These are phyloP conservation scores for Penstemon davidsonii DNA, from an alignment of 257 asterid species.

Conservation along the genomic window DNA sequence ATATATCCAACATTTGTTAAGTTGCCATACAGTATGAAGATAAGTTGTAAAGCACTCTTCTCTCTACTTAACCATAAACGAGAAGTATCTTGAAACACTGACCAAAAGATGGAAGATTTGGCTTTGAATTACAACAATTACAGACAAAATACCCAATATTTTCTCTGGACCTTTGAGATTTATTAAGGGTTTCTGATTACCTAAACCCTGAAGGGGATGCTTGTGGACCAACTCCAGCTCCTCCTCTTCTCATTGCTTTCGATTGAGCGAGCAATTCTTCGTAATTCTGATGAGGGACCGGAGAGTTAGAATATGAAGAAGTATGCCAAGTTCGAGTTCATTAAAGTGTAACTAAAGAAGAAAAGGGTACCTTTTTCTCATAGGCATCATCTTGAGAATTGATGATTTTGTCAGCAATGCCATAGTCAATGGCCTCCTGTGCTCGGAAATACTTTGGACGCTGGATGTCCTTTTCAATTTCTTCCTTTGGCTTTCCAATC, in stretches of 20 bases:
- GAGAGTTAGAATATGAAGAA: constrained; percentile 9
- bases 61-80: constrained; percentile 16
- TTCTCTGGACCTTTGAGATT: neutral
- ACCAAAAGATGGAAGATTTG: neutral
- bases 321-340: neutral
- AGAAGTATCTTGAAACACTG: neutral
- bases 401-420: constrained; percentile 82
- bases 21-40: neutral
- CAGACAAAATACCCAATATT: constrained; percentile 12
- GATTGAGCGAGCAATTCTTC: constrained; percentile 71
- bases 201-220: constrained; percentile 71
- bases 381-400: constrained; percentile 57
- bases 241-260: constrained; percentile 60
- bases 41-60: constrained; percentile 5
- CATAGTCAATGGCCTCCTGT: constrained; percentile 81
- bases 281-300: constrained; percentile 49
- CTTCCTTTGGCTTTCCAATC: constrained; percentile 83
- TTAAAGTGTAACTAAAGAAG: neutral
- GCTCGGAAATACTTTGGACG: constrained; percentile 72
- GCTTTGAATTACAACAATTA: constrained; percentile 5
- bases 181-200: constrained; percentile 22
- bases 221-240: constrained; percentile 55
- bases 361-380: constrained; percentile 67
- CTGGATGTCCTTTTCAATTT: constrained; percentile 68
- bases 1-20: neutral